A percentile compares a stretch with the other conserved stretches of the same genome.
Conservation (phyloP, 179 eudicot species). For the Pouteria campechiana region DNA sequence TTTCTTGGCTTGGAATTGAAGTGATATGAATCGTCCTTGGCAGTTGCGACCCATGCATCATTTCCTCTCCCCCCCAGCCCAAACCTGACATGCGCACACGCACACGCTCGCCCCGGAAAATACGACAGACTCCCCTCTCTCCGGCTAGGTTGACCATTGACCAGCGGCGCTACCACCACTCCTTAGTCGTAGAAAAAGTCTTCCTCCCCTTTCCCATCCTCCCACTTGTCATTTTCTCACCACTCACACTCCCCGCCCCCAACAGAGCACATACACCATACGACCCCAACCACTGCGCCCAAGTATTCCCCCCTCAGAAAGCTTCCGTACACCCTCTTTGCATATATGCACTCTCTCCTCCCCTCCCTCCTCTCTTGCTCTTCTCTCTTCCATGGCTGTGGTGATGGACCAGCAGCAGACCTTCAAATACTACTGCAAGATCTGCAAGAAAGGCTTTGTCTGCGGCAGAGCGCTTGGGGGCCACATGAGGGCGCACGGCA, state of each 20-base stretch:
- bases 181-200: slow-evolving; percentile 16
- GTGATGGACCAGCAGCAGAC: slow-evolving; percentile 41
- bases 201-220: slow-evolving; percentile 20
- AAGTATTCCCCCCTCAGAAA: too few species aligned
- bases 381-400: slow-evolving; percentile 36
- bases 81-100: too few species aligned
- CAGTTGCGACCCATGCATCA: slow-evolving; percentile 2
- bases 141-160: slow-evolving; percentile 1
- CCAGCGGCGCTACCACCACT: slow-evolving; percentile 3
- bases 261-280: slow-evolving; percentile 27
- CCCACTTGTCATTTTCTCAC: slow-evolving; percentile 30
- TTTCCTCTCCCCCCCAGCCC: background rate
- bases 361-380: background rate
- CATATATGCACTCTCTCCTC: background rate
- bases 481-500: slow-evolving; percentile 93
- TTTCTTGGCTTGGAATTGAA: slow-evolving; percentile 18
- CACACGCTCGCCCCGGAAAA: background rate
- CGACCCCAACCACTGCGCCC: slow-evolving; percentile 13
- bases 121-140: background rate
- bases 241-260: slow-evolving; percentile 24
- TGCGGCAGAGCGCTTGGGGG: slow-evolving; percentile 96
- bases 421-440: slow-evolving; percentile 70
- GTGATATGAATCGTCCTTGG: slow-evolving; percentile 13
- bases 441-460: slow-evolving; percentile 77
- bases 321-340: background rate